Base-by-base conservation (phyloP, 768 basidiomycete genomes). In the Russula dissimulans region DNA sequence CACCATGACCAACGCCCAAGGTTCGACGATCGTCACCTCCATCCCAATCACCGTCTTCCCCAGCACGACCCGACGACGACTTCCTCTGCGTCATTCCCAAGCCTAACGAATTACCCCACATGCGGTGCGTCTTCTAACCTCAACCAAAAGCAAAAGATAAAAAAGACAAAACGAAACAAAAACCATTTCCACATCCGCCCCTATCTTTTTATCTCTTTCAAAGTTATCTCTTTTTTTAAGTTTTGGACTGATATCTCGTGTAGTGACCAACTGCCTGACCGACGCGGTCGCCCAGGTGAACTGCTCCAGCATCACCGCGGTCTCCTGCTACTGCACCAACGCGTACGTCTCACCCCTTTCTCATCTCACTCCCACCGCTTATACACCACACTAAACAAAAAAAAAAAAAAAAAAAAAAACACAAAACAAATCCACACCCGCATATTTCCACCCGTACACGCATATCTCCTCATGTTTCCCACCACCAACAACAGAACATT, bases 291-390 rank as follows among this genome's bases (percentile, higher is more conserved):
- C 74, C 2, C 60, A 65, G 3, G 73, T 74, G 0, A 77, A 75
- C 43, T 82, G 81, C 68, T 61, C 70, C 5, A 78, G 76, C 57
- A 63, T 81, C 31, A 70, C 73, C 12, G 76, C 77, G 6, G 77
- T 81, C 36, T 72, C 77, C 56, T 83, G 81, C 65, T 83, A 75
- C 66, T 82, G 81, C 59, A 48, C 66, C 22, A 74, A 69, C 74
- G 75, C 39, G 56, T 69, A 66, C 60, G 74, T 62, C 47, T 10
- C 12, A 38, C 14, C 9, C 11, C 26, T 26, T 22, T 10, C 17
- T 17, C 22, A 10, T 12, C 41, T 7, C 10, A n/a, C 29, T 26
- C 22, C 22, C 22, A 26, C 22, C 22, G 22, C 22, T 26, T 26
- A 26, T 26, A 26, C 22, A 26, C 22, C 22, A 26, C 22, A 26